These are phyloP conservation scores for Annulohypoxylon maeteangense DNA, from an alignment of 495 filamentous ascomycete species.

Conservation along the genomic window DNA sequence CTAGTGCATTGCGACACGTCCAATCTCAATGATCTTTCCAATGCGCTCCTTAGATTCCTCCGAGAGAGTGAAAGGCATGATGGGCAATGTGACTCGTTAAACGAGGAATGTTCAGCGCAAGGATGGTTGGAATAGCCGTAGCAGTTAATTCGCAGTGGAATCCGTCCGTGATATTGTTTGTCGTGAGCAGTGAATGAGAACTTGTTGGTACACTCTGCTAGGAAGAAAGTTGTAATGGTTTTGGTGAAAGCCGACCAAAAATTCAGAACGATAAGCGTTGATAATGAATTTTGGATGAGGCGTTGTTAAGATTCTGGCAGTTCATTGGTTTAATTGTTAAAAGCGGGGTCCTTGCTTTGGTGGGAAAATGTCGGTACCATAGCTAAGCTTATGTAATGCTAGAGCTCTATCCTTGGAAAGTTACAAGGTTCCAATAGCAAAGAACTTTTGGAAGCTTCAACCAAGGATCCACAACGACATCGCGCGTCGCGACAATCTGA, in stretches of 20 bases:
- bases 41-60: slow-evolving; percentile 99
- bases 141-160: background rate
- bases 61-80: slow-evolving; percentile 83
- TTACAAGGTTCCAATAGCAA: background rate
- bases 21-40: slow-evolving; percentile 91
- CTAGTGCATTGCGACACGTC: slow-evolving; percentile 97
- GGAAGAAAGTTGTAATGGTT: background rate
- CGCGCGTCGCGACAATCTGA: slow-evolving; percentile 1
- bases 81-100: slow-evolving; percentile 41
- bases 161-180: background rate
- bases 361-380: slow-evolving; percentile 9
- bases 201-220: background rate
- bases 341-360: background rate
- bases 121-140: too few species aligned
- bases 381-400: background rate
- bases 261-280: slow-evolving; percentile 10
- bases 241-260: slow-evolving; percentile 16
- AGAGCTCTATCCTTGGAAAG: background rate
- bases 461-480: slow-evolving; percentile 11
- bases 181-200: background rate
- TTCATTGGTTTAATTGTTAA: slow-evolving; percentile 6
- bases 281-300: background rate
- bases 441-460: slow-evolving; percentile 20
- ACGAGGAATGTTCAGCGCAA: background rate
- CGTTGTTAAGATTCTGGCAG: background rate